Evolutionary conservation across 805 yeast genomes (phyloP).

Genomic region (Pichia pseudocactophila): DNA sequence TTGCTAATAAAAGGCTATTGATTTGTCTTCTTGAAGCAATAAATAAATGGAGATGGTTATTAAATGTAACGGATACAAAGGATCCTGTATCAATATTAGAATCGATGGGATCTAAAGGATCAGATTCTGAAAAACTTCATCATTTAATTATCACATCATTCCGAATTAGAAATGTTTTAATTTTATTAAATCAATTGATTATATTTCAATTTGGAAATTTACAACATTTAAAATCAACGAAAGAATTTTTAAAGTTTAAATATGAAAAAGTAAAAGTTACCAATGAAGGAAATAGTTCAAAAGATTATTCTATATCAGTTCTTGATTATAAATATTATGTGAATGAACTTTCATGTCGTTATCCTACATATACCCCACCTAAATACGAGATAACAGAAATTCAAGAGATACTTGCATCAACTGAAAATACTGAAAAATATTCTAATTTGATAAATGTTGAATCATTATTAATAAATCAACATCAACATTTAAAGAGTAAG

Average conservation of each 20-base stretch:
- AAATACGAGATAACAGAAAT: slow-evolving; percentile 37
- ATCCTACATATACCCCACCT: slow-evolving; percentile 59
- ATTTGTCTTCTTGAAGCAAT: slow-evolving; percentile 12
- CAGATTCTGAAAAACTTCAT: slow-evolving; percentile 19
- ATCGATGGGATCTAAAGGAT: slow-evolving; percentile 8
- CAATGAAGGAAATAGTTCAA: slow-evolving; percentile 1
- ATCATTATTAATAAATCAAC: slow-evolving; percentile 26
- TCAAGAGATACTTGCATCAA: slow-evolving; percentile 27
- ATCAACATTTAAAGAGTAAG: slow-evolving; percentile 21
- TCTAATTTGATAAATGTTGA: slow-evolving; percentile 20
- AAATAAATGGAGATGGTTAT: slow-evolving; percentile 19
- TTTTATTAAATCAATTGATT: slow-evolving; percentile 44
- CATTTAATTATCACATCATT: slow-evolving; percentile 18
- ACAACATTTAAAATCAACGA: slow-evolving; percentile 32
- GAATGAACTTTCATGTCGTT: slow-evolving; percentile 64
- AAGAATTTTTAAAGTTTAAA: slow-evolving; percentile 36
- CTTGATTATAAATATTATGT: slow-evolving; percentile 77
- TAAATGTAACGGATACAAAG: slow-evolving; percentile 42
- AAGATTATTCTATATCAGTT: slow-evolving; percentile 47
- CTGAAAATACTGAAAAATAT: slow-evolving; percentile 12
- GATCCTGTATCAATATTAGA: slow-evolving; percentile 12
- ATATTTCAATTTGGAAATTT: slow-evolving; percentile 57
- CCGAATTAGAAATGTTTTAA: slow-evolving; percentile 49
- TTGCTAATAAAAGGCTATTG: slow-evolving; percentile 32
- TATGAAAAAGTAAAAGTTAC: slow-evolving; percentile 22